Base-by-base conservation (phyloP, 2,329 filamentous ascomycete species). In the Stachybotrys chartarum region DNA sequence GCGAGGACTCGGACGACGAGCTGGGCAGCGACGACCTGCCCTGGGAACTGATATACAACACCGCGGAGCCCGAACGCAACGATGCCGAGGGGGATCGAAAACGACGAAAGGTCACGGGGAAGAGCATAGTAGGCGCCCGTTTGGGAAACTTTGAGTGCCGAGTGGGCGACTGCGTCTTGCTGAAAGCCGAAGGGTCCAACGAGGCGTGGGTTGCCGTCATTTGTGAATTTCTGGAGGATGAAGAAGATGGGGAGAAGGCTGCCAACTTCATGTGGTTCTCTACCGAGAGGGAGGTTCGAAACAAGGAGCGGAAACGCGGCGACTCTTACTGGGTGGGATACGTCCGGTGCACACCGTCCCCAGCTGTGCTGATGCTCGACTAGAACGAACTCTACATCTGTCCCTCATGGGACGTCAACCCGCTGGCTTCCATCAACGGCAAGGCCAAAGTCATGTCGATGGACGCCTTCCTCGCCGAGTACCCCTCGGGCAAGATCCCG, bases 241-340 rank as follows among this genome's bases (percentile, higher is more conserved):
- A 89, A 18, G 85, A 88, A 12, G 68, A 72, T 16, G 71, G 67
- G 30, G 70, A 88, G 48, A 97, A 91, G 77, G 85, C 86, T 30
- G 93, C 89, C 55, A 88, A 87, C 59, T 94, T 99, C 66, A 87
- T 97, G 80, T 99, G 94, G 94, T 97, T 99, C 68, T 91, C 90
- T 0, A 91, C 90, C 0, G 89, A 96, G 64, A 89, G 88, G 65
- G 93, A 97, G 72, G 90, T 97, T 58, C 83, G 87, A 31, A 94
- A 90, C 64, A 88, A 86, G 67, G 82, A 84, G 56, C 93, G 90
- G 73, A 96, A 94, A 74, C 80, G 91, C 65, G 80, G 77, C 12
- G 94, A 99, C 71, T 90, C 84, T 57, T 70, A 95, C 53, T 83
- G 83, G 66, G 84, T 88, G 75, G 56, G 35, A 3, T 5, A 42